Evolutionary conservation across 148 eudicot species (phyloP), one percentile per base, ranked within the genome.

Genomic region (Camellia japonica): DNA sequence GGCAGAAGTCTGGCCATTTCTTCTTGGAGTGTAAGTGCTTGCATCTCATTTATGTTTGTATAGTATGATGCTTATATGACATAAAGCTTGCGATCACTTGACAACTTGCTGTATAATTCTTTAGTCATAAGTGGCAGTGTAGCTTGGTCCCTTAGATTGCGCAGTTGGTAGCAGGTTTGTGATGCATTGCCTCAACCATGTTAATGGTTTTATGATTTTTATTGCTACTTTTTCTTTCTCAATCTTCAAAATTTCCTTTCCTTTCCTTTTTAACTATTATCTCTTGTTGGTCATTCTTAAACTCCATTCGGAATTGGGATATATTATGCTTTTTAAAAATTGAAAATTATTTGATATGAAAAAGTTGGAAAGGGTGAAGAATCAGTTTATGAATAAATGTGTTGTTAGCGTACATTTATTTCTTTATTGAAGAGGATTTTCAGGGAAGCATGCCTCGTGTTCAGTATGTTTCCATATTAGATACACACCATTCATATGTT

Each of bases 1-100:
- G 78, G 83, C 87, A 38, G 90, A 89, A 84, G 90, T 89, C 70
- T 89, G 92, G 92, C 92, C 92, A 42, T 89, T 89, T 82, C 90
- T 89, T 74, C 92, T 89, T 69, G 92, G 90, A 70, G 77, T 89
- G 92, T 89, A 84, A 87, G 92, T 46, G 60, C 61, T 76, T 79
- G 68, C 38, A 66, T 66, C 20, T 75, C 12, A 2, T 19, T 62
- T 64, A 30, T 52, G 71, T 41, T 73, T 52, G 12, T 51, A 16
- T 71, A 7, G 15, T 54, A 0, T 3, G 18, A 15, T 67, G 47
- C 41, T 66, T 65, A 13, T 46, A 20, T 77, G 71, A 13, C 56
- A 46, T 6, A 3, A 3, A 2, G 62, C 15, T 64, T 20, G 71
- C 19, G 7, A 12, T 20, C 18, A 7, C 19, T 23, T 76, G 38